These are phyloP conservation scores for Yarrowia hollandica DNA, from an alignment of 805 yeast species.

Conservation along the genomic window DNA sequence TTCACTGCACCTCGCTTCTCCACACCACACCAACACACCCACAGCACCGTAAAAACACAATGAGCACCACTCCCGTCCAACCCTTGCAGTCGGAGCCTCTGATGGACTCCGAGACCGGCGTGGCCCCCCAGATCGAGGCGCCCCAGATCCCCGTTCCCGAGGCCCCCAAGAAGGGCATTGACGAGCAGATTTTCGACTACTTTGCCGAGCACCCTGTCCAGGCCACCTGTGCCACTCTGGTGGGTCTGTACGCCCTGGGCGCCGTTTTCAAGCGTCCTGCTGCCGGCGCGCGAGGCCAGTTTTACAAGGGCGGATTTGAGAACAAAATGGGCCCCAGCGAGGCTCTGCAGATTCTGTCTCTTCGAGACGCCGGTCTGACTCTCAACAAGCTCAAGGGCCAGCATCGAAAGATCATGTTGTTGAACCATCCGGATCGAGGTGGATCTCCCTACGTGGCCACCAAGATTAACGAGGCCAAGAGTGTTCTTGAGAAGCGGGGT, in stretches of 20 bases:
- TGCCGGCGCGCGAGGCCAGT: conserved; percentile 68
- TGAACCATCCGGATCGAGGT: conserved; percentile 87
- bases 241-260: conserved; percentile 28
- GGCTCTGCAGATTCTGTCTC: conserved; percentile 78
- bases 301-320: conserved; percentile 86
- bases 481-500: conserved; percentile 65
- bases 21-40: background rate
- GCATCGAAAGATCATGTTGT: conserved; percentile 74
- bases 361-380: conserved; percentile 47
- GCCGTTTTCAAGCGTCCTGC: conserved; percentile 43
- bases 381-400: conserved; percentile 56
- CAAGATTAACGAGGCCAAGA: conserved; percentile 85
- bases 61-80: conserved; percentile 26
- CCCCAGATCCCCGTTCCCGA: conserved; percentile 21
- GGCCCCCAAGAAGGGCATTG: conserved; percentile 29
- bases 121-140: conserved; percentile 10
- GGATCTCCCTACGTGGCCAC: conserved; percentile 81
- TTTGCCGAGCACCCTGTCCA: conserved; percentile 30
- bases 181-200: conserved; percentile 31
- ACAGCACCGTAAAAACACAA: too few relatives aligned
- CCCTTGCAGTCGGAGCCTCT: conserved; percentile 25
- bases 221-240: conserved; percentile 26
- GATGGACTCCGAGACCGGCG: conserved; percentile 14
- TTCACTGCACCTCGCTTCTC: too few relatives aligned
- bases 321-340: conserved; percentile 87